Evolutionary conservation across 441 rosid species (phyloP), one percentile per base, ranked within the genome.

Genomic region (Croton laevigatus): DNA sequence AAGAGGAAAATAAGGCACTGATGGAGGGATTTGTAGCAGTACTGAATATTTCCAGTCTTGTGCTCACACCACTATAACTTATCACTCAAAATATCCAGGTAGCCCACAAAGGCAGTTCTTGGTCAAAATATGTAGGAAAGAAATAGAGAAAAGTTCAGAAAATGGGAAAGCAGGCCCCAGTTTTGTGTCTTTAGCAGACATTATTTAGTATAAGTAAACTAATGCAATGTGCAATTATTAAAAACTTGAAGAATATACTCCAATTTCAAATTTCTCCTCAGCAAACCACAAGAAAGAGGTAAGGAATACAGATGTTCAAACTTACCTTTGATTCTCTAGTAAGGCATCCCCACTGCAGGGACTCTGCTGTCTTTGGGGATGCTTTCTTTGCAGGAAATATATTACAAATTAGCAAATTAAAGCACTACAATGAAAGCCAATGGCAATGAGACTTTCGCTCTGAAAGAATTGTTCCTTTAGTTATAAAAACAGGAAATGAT

Each of bases 121-220:
- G 62, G 75, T 74, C 75, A 74, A 76, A 76, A 32, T 59, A 68
- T 52, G 6, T 9, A 32, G 59, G 66, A 69, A 68, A 72, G 76
- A 38, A 36, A 67, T 66, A 72, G 27, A 67, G 49, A 69, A 32
- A 55, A 22, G 63, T 57, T 44, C 22, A 59, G 67, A 64, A 53
- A 61, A 27, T 32, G 59, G 65, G 69, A 59, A 67, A 11, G 27
- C 51, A 73, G 68, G 69, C 74, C 80, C 55, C 53, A 70, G 60
- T 65, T 77, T 73, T 82, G 65, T 76, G 66, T 61, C 69, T 59
- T 72, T 36, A 14, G 19, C 10, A 13, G 57, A 49, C 52, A 42
- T 40, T 54, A 22, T 40, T 20, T 51, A 45, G 40, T 46, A 36
- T 20, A 46, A 59, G 37, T 59, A n/a, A 59, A 45, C 23, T 32